Conservation (phyloP, 2,329 filamentous ascomycete species). For the Epichloe aotearoae region DNA sequence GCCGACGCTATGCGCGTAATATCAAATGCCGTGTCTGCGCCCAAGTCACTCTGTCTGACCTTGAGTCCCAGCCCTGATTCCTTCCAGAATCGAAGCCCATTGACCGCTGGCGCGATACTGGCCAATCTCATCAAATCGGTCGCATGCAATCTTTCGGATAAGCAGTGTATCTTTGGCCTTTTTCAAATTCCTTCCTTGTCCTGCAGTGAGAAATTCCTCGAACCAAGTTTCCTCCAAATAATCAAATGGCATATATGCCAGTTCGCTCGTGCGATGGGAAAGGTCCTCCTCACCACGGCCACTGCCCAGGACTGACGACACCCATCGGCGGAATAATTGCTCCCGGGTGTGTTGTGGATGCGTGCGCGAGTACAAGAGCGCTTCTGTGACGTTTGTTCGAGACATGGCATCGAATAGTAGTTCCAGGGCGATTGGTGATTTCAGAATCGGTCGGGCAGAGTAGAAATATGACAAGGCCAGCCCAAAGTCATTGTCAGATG, state of each 20-base stretch:
- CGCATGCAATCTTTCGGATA: slow-evolving; percentile 58
- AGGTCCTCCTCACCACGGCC: slow-evolving; percentile 23
- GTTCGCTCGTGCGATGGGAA: slow-evolving; percentile 49
- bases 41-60: slow-evolving; percentile 17
- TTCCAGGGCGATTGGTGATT: slow-evolving; percentile 45
- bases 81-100: slow-evolving; percentile 38
- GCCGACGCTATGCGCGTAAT: background rate
- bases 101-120: slow-evolving; percentile 30
- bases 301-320: slow-evolving; percentile 42
- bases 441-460: slow-evolving; percentile 60
- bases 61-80: slow-evolving; percentile 32
- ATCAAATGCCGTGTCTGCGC: background rate
- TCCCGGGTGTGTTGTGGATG: slow-evolving; percentile 49
- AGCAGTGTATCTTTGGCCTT: slow-evolving; percentile 61
- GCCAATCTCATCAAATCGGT: slow-evolving; percentile 37
- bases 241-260: slow-evolving; percentile 62
- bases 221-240: slow-evolving; percentile 62
- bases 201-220: slow-evolving; percentile 50
- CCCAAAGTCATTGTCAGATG: slow-evolving; percentile 44
- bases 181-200: slow-evolving; percentile 50
- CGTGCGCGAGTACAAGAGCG: slow-evolving; percentile 58
- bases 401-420: slow-evolving; percentile 59
- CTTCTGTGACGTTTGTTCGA: slow-evolving; percentile 54
- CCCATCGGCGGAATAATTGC: slow-evolving; percentile 52
- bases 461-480: slow-evolving; percentile 69